phyloP scores from a whole-genome alignment of 1,284 basidiomycete species.

The Melampsora americana region DNA sequence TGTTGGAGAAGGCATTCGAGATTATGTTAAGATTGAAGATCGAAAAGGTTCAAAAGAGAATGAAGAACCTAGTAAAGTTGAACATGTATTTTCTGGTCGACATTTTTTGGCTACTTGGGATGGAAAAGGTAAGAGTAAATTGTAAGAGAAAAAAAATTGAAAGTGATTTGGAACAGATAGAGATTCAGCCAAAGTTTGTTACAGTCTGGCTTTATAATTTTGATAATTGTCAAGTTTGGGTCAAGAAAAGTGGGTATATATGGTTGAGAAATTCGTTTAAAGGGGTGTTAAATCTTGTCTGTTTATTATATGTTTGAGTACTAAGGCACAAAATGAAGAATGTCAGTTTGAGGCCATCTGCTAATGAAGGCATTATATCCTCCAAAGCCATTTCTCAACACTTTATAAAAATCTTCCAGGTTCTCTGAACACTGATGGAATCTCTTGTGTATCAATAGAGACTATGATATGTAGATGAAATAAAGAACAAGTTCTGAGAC shows the following conservation, averaged over 20 bases:
- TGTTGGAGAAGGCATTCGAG: slow-evolving; percentile 67
- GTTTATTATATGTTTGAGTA: slow-evolving; percentile 4
- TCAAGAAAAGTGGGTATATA: neutral
- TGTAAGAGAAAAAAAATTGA: neutral
- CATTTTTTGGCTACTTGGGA: slow-evolving; percentile 42
- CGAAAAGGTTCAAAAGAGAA: neutral
- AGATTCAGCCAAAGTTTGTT: neutral
- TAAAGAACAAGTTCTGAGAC: too few relatives aligned
- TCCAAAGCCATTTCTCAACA: too few relatives aligned
- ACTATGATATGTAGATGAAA: too few relatives aligned
- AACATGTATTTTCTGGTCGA: slow-evolving; percentile 35
- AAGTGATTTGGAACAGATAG: neutral
- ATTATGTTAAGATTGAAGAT: slow-evolving; percentile 65
- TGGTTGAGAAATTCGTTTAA: neutral
- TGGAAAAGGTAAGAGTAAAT: slow-evolving; percentile 20
- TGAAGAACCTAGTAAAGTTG: slow-evolving; percentile 29
- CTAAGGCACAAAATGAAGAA: neutral
- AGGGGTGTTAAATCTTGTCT: neutral
- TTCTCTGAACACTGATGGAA: too few relatives aligned
- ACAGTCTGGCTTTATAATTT: neutral
- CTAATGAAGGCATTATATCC: too few relatives aligned
- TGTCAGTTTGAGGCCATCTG: too few relatives aligned
- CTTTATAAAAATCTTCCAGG: too few relatives aligned
- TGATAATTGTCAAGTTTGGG: neutral
- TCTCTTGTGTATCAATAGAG: too few relatives aligned